phyloP scores from a whole-genome alignment of 1,284 basidiomycete genomes.

The Rhodotorula sp. region DNA sequence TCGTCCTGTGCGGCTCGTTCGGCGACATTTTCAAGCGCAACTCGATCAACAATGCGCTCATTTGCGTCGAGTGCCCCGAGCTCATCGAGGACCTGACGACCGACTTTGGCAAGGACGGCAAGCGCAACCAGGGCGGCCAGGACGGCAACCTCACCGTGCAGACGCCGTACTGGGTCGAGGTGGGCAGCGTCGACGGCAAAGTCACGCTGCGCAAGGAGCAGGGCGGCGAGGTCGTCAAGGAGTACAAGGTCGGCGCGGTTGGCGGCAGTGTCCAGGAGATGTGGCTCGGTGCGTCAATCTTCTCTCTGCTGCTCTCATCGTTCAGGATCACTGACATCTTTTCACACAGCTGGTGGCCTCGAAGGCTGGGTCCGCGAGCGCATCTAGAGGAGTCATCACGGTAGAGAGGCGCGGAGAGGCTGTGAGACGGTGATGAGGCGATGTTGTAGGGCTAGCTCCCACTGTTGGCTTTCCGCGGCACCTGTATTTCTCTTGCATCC shows the following conservation, averaged over 20 bases:
- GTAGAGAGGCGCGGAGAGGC: neutral
- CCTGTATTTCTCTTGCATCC: no score
- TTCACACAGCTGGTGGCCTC: slow-evolving; percentile 53
- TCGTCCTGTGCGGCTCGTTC: slow-evolving; percentile 94
- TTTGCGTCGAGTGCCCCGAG: slow-evolving; percentile 89
- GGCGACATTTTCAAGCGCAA: slow-evolving; percentile 99
- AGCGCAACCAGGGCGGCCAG: slow-evolving; percentile 71
- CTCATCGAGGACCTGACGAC: slow-evolving; percentile 82
- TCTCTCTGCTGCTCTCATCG: neutral
- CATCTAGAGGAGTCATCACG: slow-evolving; percentile 43
- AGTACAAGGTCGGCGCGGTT: slow-evolving; percentile 71
- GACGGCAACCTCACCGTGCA: slow-evolving; percentile 79
- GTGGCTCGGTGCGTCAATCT: slow-evolving; percentile 50
- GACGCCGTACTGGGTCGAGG: slow-evolving; percentile 64
- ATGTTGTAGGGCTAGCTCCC: neutral
- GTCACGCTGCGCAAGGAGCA: slow-evolving; percentile 59
- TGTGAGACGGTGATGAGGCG: neutral
- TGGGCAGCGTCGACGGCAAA: slow-evolving; percentile 68
- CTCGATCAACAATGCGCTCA: slow-evolving; percentile 96
- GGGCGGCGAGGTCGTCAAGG: slow-evolving; percentile 55
- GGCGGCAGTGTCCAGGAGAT: slow-evolving; percentile 91
- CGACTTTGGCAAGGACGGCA: slow-evolving; percentile 69
- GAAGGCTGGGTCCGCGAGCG: slow-evolving; percentile 58
- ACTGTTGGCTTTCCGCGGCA: no score
- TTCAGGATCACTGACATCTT: neutral